Base-by-base conservation (phyloP, 805 yeast species). In the Pichia nakasei region DNA sequence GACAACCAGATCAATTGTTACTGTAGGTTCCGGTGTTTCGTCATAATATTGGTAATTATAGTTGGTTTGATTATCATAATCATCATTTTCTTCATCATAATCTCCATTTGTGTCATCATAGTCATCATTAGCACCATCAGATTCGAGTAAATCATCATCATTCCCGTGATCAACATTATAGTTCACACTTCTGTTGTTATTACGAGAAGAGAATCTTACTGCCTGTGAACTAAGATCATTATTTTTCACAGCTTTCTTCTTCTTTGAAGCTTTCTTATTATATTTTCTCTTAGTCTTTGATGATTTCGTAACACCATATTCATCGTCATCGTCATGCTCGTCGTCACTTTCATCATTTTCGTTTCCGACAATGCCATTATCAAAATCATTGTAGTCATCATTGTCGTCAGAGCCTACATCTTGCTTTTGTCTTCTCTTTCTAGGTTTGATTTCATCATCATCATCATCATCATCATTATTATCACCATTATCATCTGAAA, bases 151-250 rank as follows among this genome's bases (percentile, higher is more conserved):
- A 47, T 72, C 79, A 41, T 61, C 64, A 27, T 76, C 84, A 45
- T 76, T 80, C 8, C 78, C 83, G 29, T 73, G 73, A 48, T 85
- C 95, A 22, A 84, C 76, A 34, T 75, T 78, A 58, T 89, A 89
- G 59, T 53, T 87, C 36, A 89, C 79, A n/a, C 72, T 68, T 49
- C 68, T 76, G 51, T 70, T 75, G 35, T 54, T 55, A 54, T 80
- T 82, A 59, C 97, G 73, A 3, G 89, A 73, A 17, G 94, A 83
- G 52, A 87, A 86, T 47, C 97, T 72, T 15, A 85, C 39, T 4
- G 53, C 47, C 33, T 44, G 47, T 21, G 44, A 26, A 6, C 35
- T 12, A 2, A 38, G 17, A 18, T 42, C 37, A 6, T 43, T 43
- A 22, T 12, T 12, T 12, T 29, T 29, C 13, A 8, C 5, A 21